Base-by-base conservation (phyloP, 371 early-diverging fungal genomes). In the Lichtheimia ornata region DNA sequence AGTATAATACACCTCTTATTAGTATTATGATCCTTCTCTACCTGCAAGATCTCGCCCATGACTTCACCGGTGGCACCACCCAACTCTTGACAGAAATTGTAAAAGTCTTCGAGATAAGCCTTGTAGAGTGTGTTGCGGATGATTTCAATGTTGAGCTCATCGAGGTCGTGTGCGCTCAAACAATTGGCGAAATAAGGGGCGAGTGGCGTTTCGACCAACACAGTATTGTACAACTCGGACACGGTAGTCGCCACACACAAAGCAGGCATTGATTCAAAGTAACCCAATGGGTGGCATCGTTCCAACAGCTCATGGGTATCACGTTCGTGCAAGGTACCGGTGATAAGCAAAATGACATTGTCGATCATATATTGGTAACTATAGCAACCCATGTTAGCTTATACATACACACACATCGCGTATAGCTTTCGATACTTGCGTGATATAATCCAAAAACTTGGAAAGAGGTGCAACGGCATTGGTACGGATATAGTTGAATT, bases 341-440 rank as follows among this genome's bases (percentile, higher is more conserved):
- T 97, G 65, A 99, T 97, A 43, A 99, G 76, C 63, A 99, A 82
- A 59, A 99, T 95, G 54, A 97, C 95, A 75, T 99, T 99, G 79
- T 99, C 99, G 64, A 99, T 99, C 99, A 98, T 98, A 72, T 98
- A 99, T 44, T 89, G 91, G 69, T 97, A 97, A n/a, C 97, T 95
- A 66, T 4, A 51, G 20, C 56, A 15, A 50, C 18, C 27, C n/a
- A n/a, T 15, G 20, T 41, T 53, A 61, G 15, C 20, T 45, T 44
- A 11, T 55, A 2, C 24, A 3, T 7, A 5, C 45, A 15, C 2
- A 5, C 20, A 41, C 17, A 42, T 49, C 18, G 25, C 52, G 12
- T 11, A 14, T 51, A 22, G 22, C 49, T 41, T 44, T 24, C 42
- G 11, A 5, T 27, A 78, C 82, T 72, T 90, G 94, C 90, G 97